Conservation (phyloP, 495 filamentous ascomycete genomes). For the Aspergillus steynii region DNA sequence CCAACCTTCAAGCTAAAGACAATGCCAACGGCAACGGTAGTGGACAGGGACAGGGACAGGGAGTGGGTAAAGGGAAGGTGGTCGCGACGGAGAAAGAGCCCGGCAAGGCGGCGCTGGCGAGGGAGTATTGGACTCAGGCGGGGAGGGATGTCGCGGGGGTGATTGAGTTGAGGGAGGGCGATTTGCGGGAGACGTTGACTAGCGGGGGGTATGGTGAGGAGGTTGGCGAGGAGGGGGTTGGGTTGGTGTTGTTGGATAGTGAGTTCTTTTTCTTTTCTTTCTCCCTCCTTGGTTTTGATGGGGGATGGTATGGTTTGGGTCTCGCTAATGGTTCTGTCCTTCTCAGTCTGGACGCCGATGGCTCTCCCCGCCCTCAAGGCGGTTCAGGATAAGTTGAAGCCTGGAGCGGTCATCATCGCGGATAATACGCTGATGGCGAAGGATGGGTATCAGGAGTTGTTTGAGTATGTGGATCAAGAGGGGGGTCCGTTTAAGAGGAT, state of each 20-base stretch:
- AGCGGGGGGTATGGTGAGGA: conserved; percentile 26
- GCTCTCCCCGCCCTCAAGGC: conserved; percentile 51
- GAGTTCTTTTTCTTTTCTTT: conserved; percentile 20
- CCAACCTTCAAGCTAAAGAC: conserved; percentile 20
- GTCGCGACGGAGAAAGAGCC: conserved; percentile 60
- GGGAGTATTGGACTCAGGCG: conserved; percentile 47
- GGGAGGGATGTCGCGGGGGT: conserved; percentile 41
- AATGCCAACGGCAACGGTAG: too few species aligned
- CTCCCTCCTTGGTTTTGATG: not conserved
- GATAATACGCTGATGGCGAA: conserved; percentile 47
- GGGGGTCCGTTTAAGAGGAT: not conserved
- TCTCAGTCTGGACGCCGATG: conserved; percentile 53
- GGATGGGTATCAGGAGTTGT: conserved; percentile 37
- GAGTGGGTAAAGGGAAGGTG: conserved; percentile 30
- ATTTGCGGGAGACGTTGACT: conserved; percentile 47
- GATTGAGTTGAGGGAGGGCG: conserved; percentile 58
- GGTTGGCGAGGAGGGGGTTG: conserved; percentile 41
- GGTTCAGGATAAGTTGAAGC: conserved; percentile 42
- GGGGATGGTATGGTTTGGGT: too few species aligned
- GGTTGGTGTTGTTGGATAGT: conserved; percentile 60
- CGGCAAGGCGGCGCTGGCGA: conserved; percentile 45
- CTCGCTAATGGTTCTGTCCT: too few species aligned
- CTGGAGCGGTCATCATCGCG: conserved; percentile 50
- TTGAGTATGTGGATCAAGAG: conserved; percentile 24
- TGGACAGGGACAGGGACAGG: too few species aligned